Base-by-base conservation (phyloP, 1,284 basidiomycete genomes). In the Golubevia sp. region DNA sequence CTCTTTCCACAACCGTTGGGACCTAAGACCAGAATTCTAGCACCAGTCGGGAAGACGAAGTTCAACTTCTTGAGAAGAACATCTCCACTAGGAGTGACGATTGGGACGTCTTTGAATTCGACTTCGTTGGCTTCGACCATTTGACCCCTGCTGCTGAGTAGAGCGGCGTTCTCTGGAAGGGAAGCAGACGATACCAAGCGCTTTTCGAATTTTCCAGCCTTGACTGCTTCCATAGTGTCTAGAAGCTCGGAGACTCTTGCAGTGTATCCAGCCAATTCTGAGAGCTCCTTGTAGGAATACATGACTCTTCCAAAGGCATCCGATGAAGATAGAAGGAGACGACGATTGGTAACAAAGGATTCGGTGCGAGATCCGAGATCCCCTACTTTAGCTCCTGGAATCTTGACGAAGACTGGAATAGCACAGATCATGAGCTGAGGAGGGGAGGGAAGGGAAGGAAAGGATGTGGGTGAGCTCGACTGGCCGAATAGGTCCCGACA, bases 11-110 rank as follows among this genome's bases (percentile, higher is more conserved):
- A 83, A 86, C 93, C 95, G 77, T 97, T 97, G 0, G 94, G 80
- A 2, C 80, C 80, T 56, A 83, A 73, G 52, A 66, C 68, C 59
- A 74, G 63, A 61, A 70, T 7, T 85, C 91, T 80, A 84, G 95
- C 93, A 63, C 95, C 93, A 48, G 89, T 91, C 83, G 92, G 91
- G 59, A 98, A 92, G 73, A 90, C 89, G 86, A 98, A 98, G 79
- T 90, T 93, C 82, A 99, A 86, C 72, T 79, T 77, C 65, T 80
- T 73, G 58, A 99, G 88, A 13, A 99, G 87, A 20, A 98, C 89
- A 77, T 97, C 94, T 11, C 96, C 96, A 74, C 97, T 98, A 1
- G 96, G 96, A 8, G 93, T 95, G 50, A 98, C 91, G 66, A 99
- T 94, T 0, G 96, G 96, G 0, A 99, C 96, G 64, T 91, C 88